phyloP scores from a whole-genome alignment of 2,329 filamentous ascomycete species.

The Capronia americana region DNA sequence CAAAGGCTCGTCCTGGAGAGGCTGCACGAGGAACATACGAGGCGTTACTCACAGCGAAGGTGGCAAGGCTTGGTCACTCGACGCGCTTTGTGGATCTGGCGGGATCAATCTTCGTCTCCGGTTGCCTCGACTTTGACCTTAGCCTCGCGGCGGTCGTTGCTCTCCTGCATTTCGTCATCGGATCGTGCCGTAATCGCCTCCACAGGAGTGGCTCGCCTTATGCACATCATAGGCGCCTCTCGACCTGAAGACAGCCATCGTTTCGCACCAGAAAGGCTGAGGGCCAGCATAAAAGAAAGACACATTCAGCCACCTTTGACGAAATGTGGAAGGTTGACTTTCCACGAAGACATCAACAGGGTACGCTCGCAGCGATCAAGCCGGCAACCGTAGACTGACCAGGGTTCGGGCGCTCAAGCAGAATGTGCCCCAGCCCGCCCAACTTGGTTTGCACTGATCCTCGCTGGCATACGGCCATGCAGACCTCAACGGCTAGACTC shows the following conservation, averaged over 20 bases:
- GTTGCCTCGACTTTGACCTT: neutral
- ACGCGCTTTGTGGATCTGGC: slow-evolving; percentile 14
- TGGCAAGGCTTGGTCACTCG: slow-evolving; percentile 27
- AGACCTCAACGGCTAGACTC: neutral
- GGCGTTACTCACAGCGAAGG: slow-evolving; percentile 23
- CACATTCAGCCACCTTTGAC: neutral
- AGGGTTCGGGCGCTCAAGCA: neutral
- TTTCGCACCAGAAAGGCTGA: neutral
- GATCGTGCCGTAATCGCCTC: slow-evolving; percentile 22
- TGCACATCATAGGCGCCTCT: slow-evolving; percentile 28
- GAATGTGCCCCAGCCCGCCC: neutral
- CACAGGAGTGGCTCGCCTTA: slow-evolving; percentile 12
- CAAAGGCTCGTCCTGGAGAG: slow-evolving; percentile 10
- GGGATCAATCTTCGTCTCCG: slow-evolving; percentile 9
- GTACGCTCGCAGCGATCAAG: neutral
- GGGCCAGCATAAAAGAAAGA: neutral
- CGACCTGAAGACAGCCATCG: neutral
- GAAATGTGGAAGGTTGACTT: neutral
- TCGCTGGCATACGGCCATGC: neutral
- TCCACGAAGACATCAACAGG: neutral
- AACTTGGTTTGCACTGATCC: neutral
- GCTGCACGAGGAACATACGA: slow-evolving; percentile 24
- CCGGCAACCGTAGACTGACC: neutral
- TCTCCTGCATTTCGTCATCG: slow-evolving; percentile 17
- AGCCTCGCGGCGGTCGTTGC: slow-evolving; percentile 5